Percentiles rank a stretch among this genome's conserved stretches.
Evolutionary conservation across 192 early-diverging fungal species (phyloP).

Genomic region (Rhizophagus sp.): DNA sequence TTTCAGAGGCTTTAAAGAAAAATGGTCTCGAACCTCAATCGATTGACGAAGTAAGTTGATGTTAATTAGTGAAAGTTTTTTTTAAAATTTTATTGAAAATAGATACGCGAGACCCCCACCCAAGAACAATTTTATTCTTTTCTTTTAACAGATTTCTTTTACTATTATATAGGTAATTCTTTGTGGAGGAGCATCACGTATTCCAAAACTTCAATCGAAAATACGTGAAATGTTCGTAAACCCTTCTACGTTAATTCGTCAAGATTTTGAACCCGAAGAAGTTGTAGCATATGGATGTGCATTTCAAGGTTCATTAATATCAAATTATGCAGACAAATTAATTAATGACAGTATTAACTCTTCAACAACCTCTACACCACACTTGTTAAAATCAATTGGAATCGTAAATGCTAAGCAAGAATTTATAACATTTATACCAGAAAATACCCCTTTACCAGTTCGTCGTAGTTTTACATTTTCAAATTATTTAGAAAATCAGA

Average conservation of each 20-base stretch:
- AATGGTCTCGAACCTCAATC: constrained; percentile 66
- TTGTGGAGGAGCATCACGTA: constrained; percentile 84
- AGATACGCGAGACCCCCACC: not conserved
- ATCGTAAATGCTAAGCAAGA: constrained; percentile 67
- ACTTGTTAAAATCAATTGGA: constrained; percentile 77
- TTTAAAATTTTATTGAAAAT: not conserved
- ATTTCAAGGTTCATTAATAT: constrained; percentile 79
- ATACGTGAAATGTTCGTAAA: constrained; percentile 70
- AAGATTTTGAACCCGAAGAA: constrained; percentile 92
- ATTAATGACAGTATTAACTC: constrained; percentile 54
- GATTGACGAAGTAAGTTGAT: constrained; percentile 63
- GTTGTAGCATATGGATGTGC: constrained; percentile 89
- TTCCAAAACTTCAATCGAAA: constrained; percentile 82
- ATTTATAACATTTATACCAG: constrained; percentile 79
- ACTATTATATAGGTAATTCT: constrained; percentile 70
- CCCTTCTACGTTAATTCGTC: constrained; percentile 66
- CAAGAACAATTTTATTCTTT: too few relatives aligned
- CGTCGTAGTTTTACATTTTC: constrained; percentile 75
- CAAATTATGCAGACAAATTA: constrained; percentile 57
- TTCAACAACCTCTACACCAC: constrained; percentile 54
- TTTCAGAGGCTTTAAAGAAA: constrained; percentile 66
- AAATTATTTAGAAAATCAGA: constrained; percentile 62
- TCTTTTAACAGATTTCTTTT: not conserved
- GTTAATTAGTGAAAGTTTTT: not conserved
- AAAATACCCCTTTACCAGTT: constrained; percentile 85